These are phyloP conservation scores for Trichomonascus vanleenenianus DNA, from an alignment of 805 yeast genomes.

Conservation along the genomic window DNA sequence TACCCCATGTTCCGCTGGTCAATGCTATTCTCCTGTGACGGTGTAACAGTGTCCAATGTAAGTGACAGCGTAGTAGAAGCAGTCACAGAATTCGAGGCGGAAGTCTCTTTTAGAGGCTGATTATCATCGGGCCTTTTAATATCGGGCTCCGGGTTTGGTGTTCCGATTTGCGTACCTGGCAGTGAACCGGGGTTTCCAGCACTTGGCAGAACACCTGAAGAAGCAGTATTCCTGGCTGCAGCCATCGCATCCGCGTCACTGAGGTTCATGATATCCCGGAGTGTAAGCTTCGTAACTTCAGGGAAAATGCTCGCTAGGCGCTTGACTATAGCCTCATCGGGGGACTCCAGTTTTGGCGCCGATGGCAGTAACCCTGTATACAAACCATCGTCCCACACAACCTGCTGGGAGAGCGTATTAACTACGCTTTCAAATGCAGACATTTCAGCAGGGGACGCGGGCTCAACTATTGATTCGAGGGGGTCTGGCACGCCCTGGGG, in stretches of 20 bases:
- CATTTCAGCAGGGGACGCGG: not conserved
- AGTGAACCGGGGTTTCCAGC: not conserved
- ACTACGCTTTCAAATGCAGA: constrained; percentile 15
- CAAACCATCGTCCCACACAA: constrained; percentile 31
- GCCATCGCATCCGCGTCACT: no score
- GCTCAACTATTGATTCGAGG: not conserved
- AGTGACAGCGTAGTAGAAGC: no score
- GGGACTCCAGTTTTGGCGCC: constrained; percentile 1
- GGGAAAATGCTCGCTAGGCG: constrained; percentile 11
- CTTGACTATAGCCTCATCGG: constrained; percentile 12
- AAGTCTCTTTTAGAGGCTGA: not conserved
- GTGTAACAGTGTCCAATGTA: no score
- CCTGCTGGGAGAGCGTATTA: constrained; percentile 25
- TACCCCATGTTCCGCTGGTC: no score
- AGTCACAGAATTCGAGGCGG: no score
- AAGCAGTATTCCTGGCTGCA: not conserved
- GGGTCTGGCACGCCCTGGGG: not conserved
- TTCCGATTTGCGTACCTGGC: no score
- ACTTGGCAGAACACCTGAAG: not conserved
- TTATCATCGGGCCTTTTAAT: not conserved
- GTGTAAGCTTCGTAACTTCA: constrained; percentile 5
- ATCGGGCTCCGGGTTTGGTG: no score
- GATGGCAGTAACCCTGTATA: constrained; percentile 17
- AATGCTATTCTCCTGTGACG: no score
- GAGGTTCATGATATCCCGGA: constrained; percentile 10